Conservation (phyloP, 176 grass and related monocot genomes). For the Carex pumila region DNA sequence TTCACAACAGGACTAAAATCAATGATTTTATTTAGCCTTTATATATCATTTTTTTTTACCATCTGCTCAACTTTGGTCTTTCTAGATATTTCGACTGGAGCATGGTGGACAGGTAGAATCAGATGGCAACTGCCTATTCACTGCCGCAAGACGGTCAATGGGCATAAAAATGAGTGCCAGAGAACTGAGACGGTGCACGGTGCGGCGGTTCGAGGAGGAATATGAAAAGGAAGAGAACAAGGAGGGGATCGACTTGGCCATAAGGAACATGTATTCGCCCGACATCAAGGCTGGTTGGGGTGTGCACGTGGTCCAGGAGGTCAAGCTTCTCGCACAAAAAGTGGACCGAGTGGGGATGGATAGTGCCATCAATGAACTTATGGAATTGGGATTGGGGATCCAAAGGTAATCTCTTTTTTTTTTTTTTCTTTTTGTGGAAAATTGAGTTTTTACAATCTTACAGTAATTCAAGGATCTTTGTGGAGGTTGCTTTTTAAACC, state of each 20-base stretch:
- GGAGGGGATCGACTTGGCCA: slow-evolving; percentile 38
- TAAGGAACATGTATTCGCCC: slow-evolving; percentile 80
- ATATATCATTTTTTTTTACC: neutral
- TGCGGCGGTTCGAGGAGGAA: slow-evolving; percentile 47
- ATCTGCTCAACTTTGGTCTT: neutral
- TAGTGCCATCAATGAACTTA: slow-evolving; percentile 60
- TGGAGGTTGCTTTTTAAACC: neutral
- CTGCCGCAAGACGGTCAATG: slow-evolving; percentile 54
- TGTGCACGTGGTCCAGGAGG: slow-evolving; percentile 86
- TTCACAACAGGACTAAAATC: neutral
- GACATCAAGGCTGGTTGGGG: slow-evolving; percentile 89
- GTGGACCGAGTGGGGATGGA: slow-evolving; percentile 43
- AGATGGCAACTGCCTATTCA: slow-evolving; percentile 94
- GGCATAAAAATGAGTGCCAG: slow-evolving; percentile 43
- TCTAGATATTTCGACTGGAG: slow-evolving; percentile 60
- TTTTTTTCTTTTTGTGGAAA: neutral
- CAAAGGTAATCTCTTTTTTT: slow-evolving; percentile 43
- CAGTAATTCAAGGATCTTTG: neutral
- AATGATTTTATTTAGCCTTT: neutral
- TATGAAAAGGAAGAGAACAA: slow-evolving; percentile 26
- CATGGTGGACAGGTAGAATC: slow-evolving; percentile 87
- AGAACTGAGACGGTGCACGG: slow-evolving; percentile 58
- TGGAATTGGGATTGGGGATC: slow-evolving; percentile 64
- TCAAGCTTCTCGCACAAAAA: slow-evolving; percentile 80
- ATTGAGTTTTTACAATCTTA: neutral